Evolutionary conservation across 1,284 basidiomycete species (phyloP).

Genomic region (Ustilago cynodontis): DNA sequence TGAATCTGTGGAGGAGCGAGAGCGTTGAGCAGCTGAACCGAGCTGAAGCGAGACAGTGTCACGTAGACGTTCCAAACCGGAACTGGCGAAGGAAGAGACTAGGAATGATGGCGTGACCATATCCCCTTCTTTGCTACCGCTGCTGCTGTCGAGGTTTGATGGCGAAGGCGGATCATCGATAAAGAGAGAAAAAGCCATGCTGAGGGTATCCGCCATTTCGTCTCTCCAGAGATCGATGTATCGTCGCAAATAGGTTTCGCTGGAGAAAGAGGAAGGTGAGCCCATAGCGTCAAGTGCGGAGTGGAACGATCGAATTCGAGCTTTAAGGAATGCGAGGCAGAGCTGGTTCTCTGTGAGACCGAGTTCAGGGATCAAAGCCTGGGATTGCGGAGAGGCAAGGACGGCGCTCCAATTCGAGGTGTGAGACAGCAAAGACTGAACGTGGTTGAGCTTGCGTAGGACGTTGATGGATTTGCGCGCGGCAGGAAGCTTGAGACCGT

Average conservation of each 20-base stretch:
- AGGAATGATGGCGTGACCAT: conserved; percentile 38
- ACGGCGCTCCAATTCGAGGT: conserved; percentile 17
- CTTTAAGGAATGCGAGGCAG: conserved; percentile 78
- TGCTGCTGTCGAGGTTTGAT: background rate
- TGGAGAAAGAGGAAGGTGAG: conserved; percentile 29
- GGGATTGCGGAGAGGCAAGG: background rate
- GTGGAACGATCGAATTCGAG: conserved; percentile 75
- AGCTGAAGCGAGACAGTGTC: conserved; percentile 24
- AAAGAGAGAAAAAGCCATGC: conserved; percentile 90
- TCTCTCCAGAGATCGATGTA: conserved; percentile 93
- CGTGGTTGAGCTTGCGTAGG: conserved; percentile 79
- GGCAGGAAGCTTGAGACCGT: conserved; percentile 83
- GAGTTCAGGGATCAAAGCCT: conserved; percentile 15
- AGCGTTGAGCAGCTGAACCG: background rate
- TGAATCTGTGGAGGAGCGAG: conserved; percentile 3
- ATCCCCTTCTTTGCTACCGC: background rate
- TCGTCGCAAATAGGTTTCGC: conserved; percentile 69
- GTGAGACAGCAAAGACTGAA: conserved; percentile 18
- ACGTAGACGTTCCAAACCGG: conserved; percentile 28
- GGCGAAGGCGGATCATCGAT: conserved; percentile 74
- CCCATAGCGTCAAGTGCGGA: conserved; percentile 70
- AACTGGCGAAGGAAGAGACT: conserved; percentile 36
- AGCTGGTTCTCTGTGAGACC: conserved; percentile 77
- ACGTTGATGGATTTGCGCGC: conserved; percentile 89
- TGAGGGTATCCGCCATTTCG: conserved; percentile 88